Base-by-base conservation (phyloP, 1,284 basidiomycete genomes). In the Ustilago nuda region DNA sequence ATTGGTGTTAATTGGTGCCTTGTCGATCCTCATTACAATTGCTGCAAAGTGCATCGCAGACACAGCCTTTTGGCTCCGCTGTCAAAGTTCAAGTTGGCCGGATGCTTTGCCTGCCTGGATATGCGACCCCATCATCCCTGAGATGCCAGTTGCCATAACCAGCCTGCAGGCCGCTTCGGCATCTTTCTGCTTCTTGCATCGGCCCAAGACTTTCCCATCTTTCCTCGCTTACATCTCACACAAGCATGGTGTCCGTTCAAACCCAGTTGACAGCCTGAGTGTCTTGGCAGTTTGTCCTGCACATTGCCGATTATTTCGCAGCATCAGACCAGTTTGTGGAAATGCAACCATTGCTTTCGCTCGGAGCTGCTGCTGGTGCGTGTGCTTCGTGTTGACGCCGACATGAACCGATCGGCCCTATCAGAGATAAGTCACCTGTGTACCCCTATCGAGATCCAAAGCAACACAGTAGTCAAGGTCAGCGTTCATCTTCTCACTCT, bases 401-500 rank as follows among this genome's bases (percentile, higher is more conserved):
- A 6, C 2, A 19, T 11, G 7, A 12, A 36, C 52, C 46, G 19
- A 23, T 58, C 32, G 39, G 32, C 30, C 33, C 19, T 37, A 39
- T 67, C 37, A 77, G 4, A 77, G 61, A 46, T 77, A 77, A 23
- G 70, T 77, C 57, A 77, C 75, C 56, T 77, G 75, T 15, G 75
- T 77, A 17, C 75, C 75, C 68, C 66, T 68, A 32, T 41, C 39
- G 15, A 15, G 15, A 17, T 41, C 17, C 39, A 41, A 41, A 17
- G 39, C 39, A 41, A 17, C 23, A 41, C 7, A 11, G 39, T 41
- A 12, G 17, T 41, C 19, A 19, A 17, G 9, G 48, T 60, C 48
- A 43, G 36, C 13, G 4, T 17, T 41, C 39, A 41, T 41, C 15
- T 17, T 15, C 39, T 13, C 1, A 41, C 17, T 17, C 2, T 41